Evolutionary conservation across 352 stramenopile species (phyloP), one percentile per base, ranked within the genome.

Genomic region (Pythium folliculosum): DNA sequence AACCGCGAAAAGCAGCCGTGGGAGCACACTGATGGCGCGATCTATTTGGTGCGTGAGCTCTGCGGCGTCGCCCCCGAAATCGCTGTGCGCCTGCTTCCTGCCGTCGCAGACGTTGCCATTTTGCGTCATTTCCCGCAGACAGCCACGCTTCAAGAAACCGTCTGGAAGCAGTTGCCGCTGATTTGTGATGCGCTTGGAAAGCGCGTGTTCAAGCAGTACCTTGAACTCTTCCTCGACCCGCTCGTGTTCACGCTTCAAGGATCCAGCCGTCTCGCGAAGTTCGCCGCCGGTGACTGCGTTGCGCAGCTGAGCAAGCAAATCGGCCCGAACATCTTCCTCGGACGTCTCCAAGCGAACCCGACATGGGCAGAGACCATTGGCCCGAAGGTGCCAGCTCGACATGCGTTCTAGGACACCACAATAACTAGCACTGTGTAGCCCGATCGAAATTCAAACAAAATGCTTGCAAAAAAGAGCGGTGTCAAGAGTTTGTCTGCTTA

Each of bases 21-120:
- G 97, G 95, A 99, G 71, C 88, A 97, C 69, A 95, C 91, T 12
- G 97, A 99, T 63, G 97, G 97, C 22, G 97, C 92, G 13, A 87
- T 99, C 56, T 99, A 99, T 73, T 80, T 99, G 66, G 80, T 99
- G 32, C 87, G 95, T 14, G 96, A 99, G 71, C 79, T 99, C 19
- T 97, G 87, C 38, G 49, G 44, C 19, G 80, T 91, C 3, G 77
- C 80, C 2, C 84, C 85, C 5, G 78, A 89, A 1, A 35, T 82
- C 3, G 86, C 75, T 6, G 71, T 91, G 17, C 70, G 63, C 23
- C 77, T 79, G 45, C 77, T 94, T 7, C 80, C 86, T 10, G 61
- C 73, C 5, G 72, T 93, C 30, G 88, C 84, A 3, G 85, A 94
- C 44, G 76, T 89, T 12, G 81, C 84, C 13, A 92, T 92, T 38